Evolutionary conservation across 225 moss, liverwort and hornwort genomes (phyloP).

Genomic region (Lunularia cruciata): DNA sequence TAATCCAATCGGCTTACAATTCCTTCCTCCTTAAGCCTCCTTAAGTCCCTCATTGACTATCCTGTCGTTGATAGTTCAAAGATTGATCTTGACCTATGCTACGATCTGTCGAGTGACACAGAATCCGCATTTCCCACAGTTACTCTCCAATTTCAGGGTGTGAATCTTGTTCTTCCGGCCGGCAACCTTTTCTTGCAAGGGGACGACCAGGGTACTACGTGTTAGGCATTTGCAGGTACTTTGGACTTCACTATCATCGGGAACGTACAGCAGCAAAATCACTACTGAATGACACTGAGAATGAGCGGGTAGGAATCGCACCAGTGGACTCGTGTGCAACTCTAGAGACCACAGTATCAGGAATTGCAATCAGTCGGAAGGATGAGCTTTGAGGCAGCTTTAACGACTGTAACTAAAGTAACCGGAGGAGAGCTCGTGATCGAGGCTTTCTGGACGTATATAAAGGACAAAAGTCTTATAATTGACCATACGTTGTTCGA

Average conservation of each 20-base stretch:
- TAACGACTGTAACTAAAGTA: no score
- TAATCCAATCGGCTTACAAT: conserved; percentile 27
- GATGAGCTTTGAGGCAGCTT: conserved; percentile 16
- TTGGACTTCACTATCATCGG: conserved; percentile 55
- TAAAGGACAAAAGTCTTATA: no score
- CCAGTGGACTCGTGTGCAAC: conserved; percentile 10
- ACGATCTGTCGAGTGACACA: not conserved
- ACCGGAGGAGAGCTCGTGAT: no score
- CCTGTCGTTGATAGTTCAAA: not conserved
- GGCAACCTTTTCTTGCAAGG: conserved; percentile 23
- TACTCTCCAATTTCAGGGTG: conserved; percentile 15
- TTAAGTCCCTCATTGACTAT: conserved; percentile 27
- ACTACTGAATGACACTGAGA: conserved; percentile 45
- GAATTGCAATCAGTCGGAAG: not conserved
- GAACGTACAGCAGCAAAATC: conserved; percentile 65
- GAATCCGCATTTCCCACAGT: conserved; percentile 17
- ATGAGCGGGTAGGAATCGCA: conserved; percentile 55
- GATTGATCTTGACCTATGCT: conserved; percentile 18
- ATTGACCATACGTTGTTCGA: no score
- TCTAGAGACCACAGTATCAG: not conserved
- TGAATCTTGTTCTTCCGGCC: conserved; percentile 23
- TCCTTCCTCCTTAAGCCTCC: conserved; percentile 14
- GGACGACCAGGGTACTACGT: conserved; percentile 8
- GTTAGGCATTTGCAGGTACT: conserved; percentile 54
- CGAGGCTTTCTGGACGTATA: no score